Evolutionary conservation across 2,329 filamentous ascomycete species (phyloP), one percentile per base, ranked within the genome.

Genomic region (Aspergillus vadensis): DNA sequence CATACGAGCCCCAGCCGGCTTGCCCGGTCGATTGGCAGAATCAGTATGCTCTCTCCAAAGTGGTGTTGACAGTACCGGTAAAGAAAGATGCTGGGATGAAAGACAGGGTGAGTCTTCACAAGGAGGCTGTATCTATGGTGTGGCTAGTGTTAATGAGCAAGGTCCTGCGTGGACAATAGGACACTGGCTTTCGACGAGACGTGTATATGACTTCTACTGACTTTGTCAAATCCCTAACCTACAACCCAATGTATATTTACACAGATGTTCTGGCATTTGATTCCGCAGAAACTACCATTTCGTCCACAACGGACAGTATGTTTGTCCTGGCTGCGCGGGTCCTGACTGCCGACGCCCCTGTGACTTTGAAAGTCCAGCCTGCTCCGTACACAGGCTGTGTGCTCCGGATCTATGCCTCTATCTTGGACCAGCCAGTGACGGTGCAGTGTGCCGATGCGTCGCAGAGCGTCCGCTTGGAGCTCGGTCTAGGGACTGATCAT

Each of bases 321-420:
- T 15, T 56, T 10, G 41, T 48, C 12, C 21, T 56, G 25, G 32
- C 30, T 39, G 27, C 54, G 10, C 41, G 54, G 5, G 54, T 56
- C 9, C 23, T 56, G 8, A 56, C 54, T 8, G 54, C 54, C 25
- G 54, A 56, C 17, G n/a, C 19, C n/a, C 54, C 54, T 6, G 54
- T 56, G 25, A 23, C 47, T 38, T 15, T 56, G 8, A 56, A 49
- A 4, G 21, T 56, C 15, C 21, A 23, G n/a, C 30, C 17, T 27
- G 19, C 25, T 2, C 25, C 15, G 7, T 41, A 23, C 25, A 44
- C 27, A 14, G 48, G 27, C 41, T 47, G 54, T 21, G 14, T 30
- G n/a, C 17, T 56, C 21, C n/a, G 47, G 54, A 38, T 56, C n/a
- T 56, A 56, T 32, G 54, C 43, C n/a, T 23, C 54, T 14, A 19